Conservation (phyloP, 1,284 basidiomycete species). For the Pascua sp. region DNA sequence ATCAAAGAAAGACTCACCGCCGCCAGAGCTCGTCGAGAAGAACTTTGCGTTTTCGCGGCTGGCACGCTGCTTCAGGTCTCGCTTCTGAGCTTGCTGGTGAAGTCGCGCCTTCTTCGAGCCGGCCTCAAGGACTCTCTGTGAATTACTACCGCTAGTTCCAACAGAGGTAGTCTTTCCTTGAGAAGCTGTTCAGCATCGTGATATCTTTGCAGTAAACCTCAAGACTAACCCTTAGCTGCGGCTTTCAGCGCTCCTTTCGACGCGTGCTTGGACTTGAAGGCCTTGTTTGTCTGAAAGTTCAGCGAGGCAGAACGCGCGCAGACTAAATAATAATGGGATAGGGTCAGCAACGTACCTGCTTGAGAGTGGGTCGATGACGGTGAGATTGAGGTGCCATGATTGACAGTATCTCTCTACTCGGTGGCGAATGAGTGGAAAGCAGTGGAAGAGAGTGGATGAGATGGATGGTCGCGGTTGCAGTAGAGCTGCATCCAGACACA, state of each 20-base stretch:
- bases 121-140: slow-evolving; percentile 28
- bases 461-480: too few species aligned
- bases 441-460: not conserved
- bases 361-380: slow-evolving; percentile 75
- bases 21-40: slow-evolving; percentile 48
- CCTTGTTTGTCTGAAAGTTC: slow-evolving; percentile 68
- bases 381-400: slow-evolving; percentile 43
- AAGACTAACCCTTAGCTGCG: slow-evolving; percentile 66
- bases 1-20: slow-evolving; percentile 24
- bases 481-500: not conserved
- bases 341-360: slow-evolving; percentile 59
- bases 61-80: slow-evolving; percentile 63
- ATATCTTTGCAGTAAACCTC: too few species aligned
- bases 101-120: slow-evolving; percentile 41
- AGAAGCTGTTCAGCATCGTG: not conserved
- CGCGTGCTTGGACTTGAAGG: slow-evolving; percentile 84
- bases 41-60: slow-evolving; percentile 54
- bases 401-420: not conserved
- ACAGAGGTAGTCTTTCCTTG: slow-evolving; percentile 62
- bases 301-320: too few species aligned
- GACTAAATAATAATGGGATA: not conserved
- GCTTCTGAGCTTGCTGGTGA: slow-evolving; percentile 43
- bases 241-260: slow-evolving; percentile 75
- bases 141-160: slow-evolving; percentile 15
- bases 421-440: not conserved